A percentile compares a stretch with the other conserved stretches of the same genome.
Conservation (phyloP, 805 yeast species). For the Ogataea kodamae region DNA sequence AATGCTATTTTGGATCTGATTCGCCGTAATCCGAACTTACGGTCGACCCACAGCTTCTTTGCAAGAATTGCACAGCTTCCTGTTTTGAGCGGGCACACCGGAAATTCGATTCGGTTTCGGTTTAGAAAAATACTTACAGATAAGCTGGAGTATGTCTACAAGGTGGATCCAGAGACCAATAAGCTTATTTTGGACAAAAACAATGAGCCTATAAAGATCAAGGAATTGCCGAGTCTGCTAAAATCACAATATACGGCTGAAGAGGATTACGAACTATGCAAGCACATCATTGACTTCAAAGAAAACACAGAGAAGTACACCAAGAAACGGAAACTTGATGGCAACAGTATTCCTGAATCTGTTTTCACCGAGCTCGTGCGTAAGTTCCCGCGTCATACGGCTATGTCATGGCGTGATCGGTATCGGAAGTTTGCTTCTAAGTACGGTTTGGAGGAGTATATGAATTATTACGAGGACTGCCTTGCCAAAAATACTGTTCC, state of each 20-base stretch:
- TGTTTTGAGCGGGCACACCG: slow-evolving; percentile 60
- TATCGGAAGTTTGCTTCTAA: slow-evolving; percentile 63
- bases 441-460: slow-evolving; percentile 59
- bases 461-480: slow-evolving; percentile 48
- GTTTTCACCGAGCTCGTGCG: slow-evolving; percentile 40
- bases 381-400: slow-evolving; percentile 51
- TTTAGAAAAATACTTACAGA: slow-evolving; percentile 44
- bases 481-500: slow-evolving; percentile 39
- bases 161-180: slow-evolving; percentile 43
- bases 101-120: slow-evolving; percentile 69
- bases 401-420: slow-evolving; percentile 79
- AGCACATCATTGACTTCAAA: slow-evolving; percentile 24
- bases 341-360: slow-evolving; percentile 32
- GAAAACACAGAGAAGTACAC: slow-evolving; percentile 19
- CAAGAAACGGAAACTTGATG: slow-evolving; percentile 24
- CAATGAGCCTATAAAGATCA: slow-evolving; percentile 39
- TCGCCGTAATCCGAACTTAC: slow-evolving; percentile 59
- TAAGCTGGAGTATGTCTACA: slow-evolving; percentile 44
- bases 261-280: slow-evolving; percentile 63
- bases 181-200: slow-evolving; percentile 39
- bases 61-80: slow-evolving; percentile 53
- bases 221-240: slow-evolving; percentile 44
- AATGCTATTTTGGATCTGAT: slow-evolving; percentile 62
- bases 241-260: slow-evolving; percentile 65
- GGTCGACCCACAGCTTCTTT: slow-evolving; percentile 67